Evolutionary conservation across 2,329 filamentous ascomycete genomes (phyloP).

Genomic region (Colletotrichum sp.): DNA sequence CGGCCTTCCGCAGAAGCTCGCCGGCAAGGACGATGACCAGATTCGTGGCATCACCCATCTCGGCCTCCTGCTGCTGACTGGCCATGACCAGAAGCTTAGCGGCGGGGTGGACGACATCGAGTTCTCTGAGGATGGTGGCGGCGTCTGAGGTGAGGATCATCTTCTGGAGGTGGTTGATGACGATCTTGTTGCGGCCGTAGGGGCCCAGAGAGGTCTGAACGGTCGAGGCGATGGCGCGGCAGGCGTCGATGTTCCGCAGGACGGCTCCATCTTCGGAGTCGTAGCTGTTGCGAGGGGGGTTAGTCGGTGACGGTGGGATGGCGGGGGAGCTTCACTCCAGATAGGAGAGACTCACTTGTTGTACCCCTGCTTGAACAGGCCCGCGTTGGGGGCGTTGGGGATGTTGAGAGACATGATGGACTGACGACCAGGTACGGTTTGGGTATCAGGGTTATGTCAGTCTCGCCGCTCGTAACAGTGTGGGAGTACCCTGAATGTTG

Average conservation of each 20-base stretch:
- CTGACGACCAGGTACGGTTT: constrained; percentile 11
- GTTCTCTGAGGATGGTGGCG: constrained; percentile 94
- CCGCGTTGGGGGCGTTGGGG: constrained; percentile 89
- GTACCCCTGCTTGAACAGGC: constrained; percentile 96
- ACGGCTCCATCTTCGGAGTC: constrained; percentile 99
- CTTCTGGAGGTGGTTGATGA: constrained; percentile 99
- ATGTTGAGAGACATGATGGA: constrained; percentile 90
- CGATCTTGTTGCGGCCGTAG: constrained; percentile 98
- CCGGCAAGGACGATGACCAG: constrained; percentile 95
- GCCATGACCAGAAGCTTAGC: constrained; percentile 99
- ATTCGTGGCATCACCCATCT: constrained; percentile 99
- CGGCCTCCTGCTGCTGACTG: constrained; percentile 96
- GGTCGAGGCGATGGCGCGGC: constrained; percentile 91
- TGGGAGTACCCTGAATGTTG: constrained; percentile 11
- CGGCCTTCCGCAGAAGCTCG: constrained; percentile 94
- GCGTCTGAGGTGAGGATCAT: constrained; percentile 99
- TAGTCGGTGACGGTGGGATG: constrained; percentile 32
- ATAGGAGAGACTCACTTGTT: constrained; percentile 73
- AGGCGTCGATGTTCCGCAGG: constrained; percentile 97
- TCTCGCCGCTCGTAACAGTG: constrained; percentile 13
- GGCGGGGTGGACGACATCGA: constrained; percentile 97
- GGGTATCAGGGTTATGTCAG: neutral
- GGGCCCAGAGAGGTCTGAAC: constrained; percentile 97
- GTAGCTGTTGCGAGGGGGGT: constrained; percentile 68
- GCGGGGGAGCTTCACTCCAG: constrained; percentile 17